phyloP scores from a whole-genome alignment of 2,329 filamentous ascomycete genomes.

The Purpureocillium lavendulum region DNA sequence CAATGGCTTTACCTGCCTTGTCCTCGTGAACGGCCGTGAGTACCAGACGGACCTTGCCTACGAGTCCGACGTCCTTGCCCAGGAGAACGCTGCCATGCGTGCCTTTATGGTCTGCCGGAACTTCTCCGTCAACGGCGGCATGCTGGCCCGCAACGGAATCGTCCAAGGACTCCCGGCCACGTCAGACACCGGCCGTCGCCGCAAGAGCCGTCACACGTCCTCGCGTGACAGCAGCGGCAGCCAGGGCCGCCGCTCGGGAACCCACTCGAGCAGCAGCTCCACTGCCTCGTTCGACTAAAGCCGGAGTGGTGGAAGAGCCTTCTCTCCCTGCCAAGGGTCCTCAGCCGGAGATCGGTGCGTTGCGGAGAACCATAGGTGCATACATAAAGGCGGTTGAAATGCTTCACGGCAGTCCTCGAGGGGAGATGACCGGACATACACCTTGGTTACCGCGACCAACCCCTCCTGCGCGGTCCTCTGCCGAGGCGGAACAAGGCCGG shows the following conservation, averaged over 20 bases:
- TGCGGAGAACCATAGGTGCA: constrained; percentile 2
- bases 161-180: constrained; percentile 56
- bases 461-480: neutral
- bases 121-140: constrained; percentile 94
- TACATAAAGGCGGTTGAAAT: constrained; percentile 26
- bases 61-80: constrained; percentile 72
- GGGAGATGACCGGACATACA: constrained; percentile 18
- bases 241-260: constrained; percentile 42
- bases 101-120: constrained; percentile 97
- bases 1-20: constrained; percentile 78
- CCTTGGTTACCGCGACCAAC: constrained; percentile 2
- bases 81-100: constrained; percentile 89
- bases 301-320: neutral
- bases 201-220: constrained; percentile 44
- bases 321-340: constrained; percentile 1
- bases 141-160: constrained; percentile 64
- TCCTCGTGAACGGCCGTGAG: constrained; percentile 91
- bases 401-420: constrained; percentile 25
- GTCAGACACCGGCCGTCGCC: constrained; percentile 35
- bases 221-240: constrained; percentile 35
- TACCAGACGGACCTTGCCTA: constrained; percentile 88
- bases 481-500: constrained; percentile 6
- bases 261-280: constrained; percentile 55
- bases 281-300: constrained; percentile 49
- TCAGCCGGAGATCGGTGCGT: constrained; percentile 7